These are phyloP conservation scores for Morella rubra DNA, from an alignment of 306 rosid genomes.

Conservation along the genomic window DNA sequence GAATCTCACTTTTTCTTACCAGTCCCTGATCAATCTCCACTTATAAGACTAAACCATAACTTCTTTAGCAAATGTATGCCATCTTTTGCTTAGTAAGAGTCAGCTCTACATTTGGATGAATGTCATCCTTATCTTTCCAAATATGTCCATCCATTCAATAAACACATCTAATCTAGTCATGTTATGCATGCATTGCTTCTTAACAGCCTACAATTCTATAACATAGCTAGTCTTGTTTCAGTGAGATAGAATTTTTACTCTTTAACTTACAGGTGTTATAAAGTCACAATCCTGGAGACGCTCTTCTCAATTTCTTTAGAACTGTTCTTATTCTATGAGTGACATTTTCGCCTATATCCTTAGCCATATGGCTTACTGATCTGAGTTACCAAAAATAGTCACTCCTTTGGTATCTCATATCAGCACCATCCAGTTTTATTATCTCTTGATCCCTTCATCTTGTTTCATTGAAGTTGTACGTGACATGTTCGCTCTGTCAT, in stretches of 20 bases:
- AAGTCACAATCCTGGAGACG: too few relatives aligned
- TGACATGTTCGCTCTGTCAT: background rate
- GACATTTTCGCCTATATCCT: background rate
- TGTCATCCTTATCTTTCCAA: background rate
- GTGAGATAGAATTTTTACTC: background rate
- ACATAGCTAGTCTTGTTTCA: background rate
- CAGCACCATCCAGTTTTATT: background rate
- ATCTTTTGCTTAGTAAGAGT: background rate
- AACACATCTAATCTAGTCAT: background rate
- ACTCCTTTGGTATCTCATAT: background rate
- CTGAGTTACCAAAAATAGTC: background rate
- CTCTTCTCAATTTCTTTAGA: background rate
- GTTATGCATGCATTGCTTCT: background rate
- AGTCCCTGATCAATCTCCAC: background rate
- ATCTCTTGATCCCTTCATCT: background rate
- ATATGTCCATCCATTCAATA: background rate
- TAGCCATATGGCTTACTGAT: background rate
- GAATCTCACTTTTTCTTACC: background rate
- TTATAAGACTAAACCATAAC: background rate
- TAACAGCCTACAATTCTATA: background rate
- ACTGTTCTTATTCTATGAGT: background rate
- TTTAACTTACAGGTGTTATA: too few relatives aligned
- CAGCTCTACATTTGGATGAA: background rate
- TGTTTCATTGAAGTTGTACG: background rate
- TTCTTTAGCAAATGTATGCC: background rate